Evolutionary conservation across 2,329 filamentous ascomycete genomes (phyloP).

Genomic region (Epichloe elymi): DNA sequence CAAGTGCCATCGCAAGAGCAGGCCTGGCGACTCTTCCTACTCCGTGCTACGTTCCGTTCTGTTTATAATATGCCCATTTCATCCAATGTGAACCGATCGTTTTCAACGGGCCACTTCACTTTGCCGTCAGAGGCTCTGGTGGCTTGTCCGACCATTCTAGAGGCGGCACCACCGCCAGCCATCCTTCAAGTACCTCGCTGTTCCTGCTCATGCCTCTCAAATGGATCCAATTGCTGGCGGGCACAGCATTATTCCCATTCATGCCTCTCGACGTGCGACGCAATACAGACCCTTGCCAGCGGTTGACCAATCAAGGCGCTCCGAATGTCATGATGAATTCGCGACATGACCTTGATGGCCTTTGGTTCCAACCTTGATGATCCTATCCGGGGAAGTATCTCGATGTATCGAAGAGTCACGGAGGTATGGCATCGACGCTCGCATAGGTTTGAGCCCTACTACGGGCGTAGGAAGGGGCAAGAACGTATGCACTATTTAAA

Average conservation of each 20-base stretch:
- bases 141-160: too few species aligned
- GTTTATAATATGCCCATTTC: too few species aligned
- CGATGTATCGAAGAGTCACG: not conserved
- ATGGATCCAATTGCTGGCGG: not conserved
- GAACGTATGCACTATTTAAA: not conserved
- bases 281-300: not conserved
- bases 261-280: not conserved
- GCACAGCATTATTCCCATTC: not conserved
- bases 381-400: conserved; percentile 1
- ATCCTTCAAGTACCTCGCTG: not conserved
- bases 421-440: not conserved
- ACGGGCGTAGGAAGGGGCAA: too few species aligned
- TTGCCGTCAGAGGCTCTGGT: too few species aligned
- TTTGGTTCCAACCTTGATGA: conserved; percentile 4
- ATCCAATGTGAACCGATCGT: too few species aligned
- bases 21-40: too few species aligned
- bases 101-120: too few species aligned
- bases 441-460: not conserved
- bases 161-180: too few species aligned
- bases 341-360: conserved; percentile 2
- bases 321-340: conserved; percentile 1
- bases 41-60: too few species aligned
- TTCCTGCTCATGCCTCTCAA: not conserved
- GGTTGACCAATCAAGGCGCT: conserved; percentile 1
- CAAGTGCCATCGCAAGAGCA: too few species aligned